A percentile compares a stretch with the other conserved stretches of the same genome.
These are phyloP conservation scores for Wallemia hederae DNA, from an alignment of 1,284 basidiomycete species.

Conservation along the genomic window DNA sequence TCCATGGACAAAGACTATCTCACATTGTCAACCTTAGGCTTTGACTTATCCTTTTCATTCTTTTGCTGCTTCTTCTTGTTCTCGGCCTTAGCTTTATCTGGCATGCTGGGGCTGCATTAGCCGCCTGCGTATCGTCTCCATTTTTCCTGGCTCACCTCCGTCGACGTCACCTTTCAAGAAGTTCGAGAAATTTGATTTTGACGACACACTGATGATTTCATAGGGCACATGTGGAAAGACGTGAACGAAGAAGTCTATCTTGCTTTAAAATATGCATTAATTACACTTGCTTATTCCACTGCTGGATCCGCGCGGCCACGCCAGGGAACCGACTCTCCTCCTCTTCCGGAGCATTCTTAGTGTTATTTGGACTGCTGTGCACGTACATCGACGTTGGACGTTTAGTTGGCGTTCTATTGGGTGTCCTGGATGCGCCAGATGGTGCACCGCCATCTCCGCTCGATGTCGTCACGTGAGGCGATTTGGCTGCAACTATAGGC, in stretches of 20 bases:
- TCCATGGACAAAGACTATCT: conserved; percentile 6
- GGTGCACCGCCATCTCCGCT: neutral
- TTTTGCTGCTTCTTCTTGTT: conserved; percentile 32
- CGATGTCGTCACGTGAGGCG: no score
- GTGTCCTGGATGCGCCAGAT: neutral
- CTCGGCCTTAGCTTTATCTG: conserved; percentile 10
- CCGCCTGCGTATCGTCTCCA: no score
- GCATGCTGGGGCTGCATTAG: conserved; percentile 21
- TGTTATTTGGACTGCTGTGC: no score
- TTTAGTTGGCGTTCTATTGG: neutral
- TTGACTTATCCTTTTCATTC: conserved; percentile 17
- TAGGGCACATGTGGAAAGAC: no score
- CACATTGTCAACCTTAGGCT: conserved; percentile 48
- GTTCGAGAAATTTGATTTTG: neutral
- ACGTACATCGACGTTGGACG: neutral
- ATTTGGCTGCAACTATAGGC: no score
- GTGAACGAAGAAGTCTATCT: no score
- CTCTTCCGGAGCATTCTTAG: neutral
- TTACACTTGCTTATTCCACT: neutral
- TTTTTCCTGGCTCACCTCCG: neutral
- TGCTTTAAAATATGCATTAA: no score
- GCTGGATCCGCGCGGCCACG: neutral
- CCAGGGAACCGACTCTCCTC: neutral
- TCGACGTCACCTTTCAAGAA: neutral
- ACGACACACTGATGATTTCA: no score